These are phyloP conservation scores for Calonectria leucothoes DNA, from an alignment of 2,329 filamentous ascomycete genomes.

Conservation along the genomic window DNA sequence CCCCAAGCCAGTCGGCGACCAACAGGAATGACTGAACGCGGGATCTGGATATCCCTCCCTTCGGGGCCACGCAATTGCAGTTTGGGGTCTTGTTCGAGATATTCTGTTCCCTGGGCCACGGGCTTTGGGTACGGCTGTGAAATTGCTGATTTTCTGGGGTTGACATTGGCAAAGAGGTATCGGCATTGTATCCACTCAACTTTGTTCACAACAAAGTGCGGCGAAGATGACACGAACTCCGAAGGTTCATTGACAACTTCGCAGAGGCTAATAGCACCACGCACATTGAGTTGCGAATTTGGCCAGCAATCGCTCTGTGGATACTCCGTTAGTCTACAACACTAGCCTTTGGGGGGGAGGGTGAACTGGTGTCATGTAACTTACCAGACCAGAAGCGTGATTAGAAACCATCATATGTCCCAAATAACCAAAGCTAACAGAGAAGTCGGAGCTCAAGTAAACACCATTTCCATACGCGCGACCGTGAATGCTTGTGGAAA, in stretches of 20 bases:
- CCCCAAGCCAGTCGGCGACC: slow-evolving; percentile 26
- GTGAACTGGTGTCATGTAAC: background rate
- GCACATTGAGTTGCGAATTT: slow-evolving; percentile 71
- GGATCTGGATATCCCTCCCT: slow-evolving; percentile 34
- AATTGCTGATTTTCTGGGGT: slow-evolving; percentile 17
- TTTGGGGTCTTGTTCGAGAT: slow-evolving; percentile 43
- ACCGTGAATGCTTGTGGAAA: slow-evolving; percentile 70
- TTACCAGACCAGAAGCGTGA: background rate
- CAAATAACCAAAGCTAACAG: slow-evolving; percentile 26
- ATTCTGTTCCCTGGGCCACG: slow-evolving; percentile 18
- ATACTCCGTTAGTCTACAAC: slow-evolving; percentile 10
- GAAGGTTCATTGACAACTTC: slow-evolving; percentile 83
- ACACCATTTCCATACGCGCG: slow-evolving; percentile 83
- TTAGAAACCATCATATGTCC: background rate
- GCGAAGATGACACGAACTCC: slow-evolving; percentile 65
- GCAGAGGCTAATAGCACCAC: slow-evolving; percentile 76
- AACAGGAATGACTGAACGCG: slow-evolving; percentile 41
- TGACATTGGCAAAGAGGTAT: slow-evolving; percentile 74
- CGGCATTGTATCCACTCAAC: slow-evolving; percentile 91
- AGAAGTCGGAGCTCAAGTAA: slow-evolving; percentile 71
- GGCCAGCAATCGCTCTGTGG: slow-evolving; percentile 64
- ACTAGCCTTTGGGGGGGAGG: background rate
- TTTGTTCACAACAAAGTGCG: slow-evolving; percentile 79
- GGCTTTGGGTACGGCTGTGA: slow-evolving; percentile 25
- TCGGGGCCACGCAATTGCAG: slow-evolving; percentile 18